phyloP scores from a whole-genome alignment of 805 yeast genomes.

The Candida ovalis region DNA sequence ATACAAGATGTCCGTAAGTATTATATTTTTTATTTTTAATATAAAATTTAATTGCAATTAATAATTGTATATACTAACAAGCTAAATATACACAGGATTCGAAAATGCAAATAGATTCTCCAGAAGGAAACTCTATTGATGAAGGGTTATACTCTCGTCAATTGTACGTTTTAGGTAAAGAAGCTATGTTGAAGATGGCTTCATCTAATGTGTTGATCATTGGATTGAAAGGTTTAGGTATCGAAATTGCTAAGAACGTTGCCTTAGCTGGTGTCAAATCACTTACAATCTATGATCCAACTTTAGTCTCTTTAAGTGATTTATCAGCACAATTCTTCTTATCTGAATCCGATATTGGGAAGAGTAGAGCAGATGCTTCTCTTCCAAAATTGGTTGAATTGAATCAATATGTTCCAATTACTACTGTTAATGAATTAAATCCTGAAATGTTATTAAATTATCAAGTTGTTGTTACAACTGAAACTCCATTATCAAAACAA shows the following conservation, averaged over 20 bases:
- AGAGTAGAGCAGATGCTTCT: constrained; percentile 71
- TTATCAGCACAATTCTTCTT: constrained; percentile 89
- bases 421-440: constrained; percentile 54
- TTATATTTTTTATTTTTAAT: background rate
- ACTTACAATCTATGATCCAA: constrained; percentile 79
- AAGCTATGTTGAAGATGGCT: constrained; percentile 97
- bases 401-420: constrained; percentile 85
- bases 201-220: constrained; percentile 85
- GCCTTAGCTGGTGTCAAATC: constrained; percentile 97
- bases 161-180: constrained; percentile 92
- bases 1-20: background rate
- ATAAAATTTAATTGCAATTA: background rate
- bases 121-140: constrained; percentile 58
- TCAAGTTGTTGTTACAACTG: constrained; percentile 86
- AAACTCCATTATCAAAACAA: constrained; percentile 67
- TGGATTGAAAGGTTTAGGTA: constrained; percentile 90
- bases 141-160: constrained; percentile 96
- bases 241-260: constrained; percentile 94
- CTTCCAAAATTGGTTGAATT: constrained; percentile 69
- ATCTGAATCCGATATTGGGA: constrained; percentile 67
- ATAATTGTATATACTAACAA: background rate
- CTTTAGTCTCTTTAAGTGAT: constrained; percentile 60
- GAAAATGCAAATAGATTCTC: constrained; percentile 41
- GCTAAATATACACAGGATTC: constrained; percentile 22
- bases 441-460: constrained; percentile 52